phyloP scores from a whole-genome alignment of 139 green algal genomes.

The Chlamydomonas applanata region DNA sequence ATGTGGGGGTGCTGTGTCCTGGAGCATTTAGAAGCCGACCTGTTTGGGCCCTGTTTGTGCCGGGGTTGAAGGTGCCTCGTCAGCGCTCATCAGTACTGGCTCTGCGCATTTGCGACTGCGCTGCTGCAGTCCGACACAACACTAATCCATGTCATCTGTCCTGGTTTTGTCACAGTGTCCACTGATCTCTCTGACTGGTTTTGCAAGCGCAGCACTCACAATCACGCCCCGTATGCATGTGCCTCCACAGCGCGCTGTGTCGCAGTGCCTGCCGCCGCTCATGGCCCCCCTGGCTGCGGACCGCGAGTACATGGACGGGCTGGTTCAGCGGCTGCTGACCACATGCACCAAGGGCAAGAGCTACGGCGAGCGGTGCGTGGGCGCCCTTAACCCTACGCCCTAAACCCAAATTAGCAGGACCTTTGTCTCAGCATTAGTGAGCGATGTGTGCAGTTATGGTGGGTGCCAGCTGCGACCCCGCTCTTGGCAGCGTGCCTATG shows the following conservation, averaged over 20 bases:
- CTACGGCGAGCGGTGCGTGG: slow-evolving; percentile 64
- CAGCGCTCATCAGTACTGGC: too few species aligned
- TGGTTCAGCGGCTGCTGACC: slow-evolving; percentile 55
- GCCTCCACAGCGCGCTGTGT: slow-evolving; percentile 56
- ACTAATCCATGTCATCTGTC: not conserved
- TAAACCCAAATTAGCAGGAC: too few species aligned
- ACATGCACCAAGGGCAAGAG: slow-evolving; percentile 47
- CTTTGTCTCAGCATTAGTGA: too few species aligned
- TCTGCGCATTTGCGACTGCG: not conserved
- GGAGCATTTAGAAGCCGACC: too few species aligned
- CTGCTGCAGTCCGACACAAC: not conserved
- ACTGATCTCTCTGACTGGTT: too few species aligned
- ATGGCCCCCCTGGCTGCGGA: slow-evolving; percentile 52
- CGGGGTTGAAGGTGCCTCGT: too few species aligned
- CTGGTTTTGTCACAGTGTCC: not conserved
- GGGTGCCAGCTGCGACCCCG: not conserved
- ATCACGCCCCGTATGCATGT: too few species aligned
- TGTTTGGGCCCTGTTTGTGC: too few species aligned
- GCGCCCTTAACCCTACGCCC: too few species aligned
- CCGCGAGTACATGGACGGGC: slow-evolving; percentile 14
- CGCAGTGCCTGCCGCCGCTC: slow-evolving; percentile 84
- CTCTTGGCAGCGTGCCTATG: not conserved
- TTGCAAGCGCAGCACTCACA: too few species aligned
- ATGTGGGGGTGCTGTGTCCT: too few species aligned
- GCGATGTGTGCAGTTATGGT: too few species aligned